Evolutionary conservation across 805 yeast species (phyloP), one percentile per base, ranked within the genome.

Genomic region (Monosporozyma solicola): DNA sequence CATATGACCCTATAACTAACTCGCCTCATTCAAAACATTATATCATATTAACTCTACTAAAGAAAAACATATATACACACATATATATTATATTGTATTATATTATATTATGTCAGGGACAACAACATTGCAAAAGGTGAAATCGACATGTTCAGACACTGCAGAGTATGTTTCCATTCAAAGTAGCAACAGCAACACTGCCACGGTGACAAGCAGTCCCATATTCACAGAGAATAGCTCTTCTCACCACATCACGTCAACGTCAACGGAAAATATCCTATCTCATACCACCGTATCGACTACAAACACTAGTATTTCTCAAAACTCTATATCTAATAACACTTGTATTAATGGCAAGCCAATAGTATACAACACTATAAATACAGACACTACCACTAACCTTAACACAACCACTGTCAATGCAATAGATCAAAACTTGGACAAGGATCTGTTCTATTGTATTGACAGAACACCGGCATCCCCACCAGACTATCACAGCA

Each of bases 391-490:
- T 44, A 24, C 10, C n/a, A 44, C n/a, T n/a, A n/a, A n/a, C n/a
- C n/a, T n/a, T n/a, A n/a, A n/a, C 20, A 20, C 20, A 1, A 20
- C 20, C 20, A 20, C 20, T 20, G 20, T 20, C 20, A 20, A 20
- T 20, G 20, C 20, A 20, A 20, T 20, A 20, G 20, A 20, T 20
- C 20, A 20, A 20, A 24, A 35, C n/a, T 24, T 47, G 10, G 25
- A 50, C 27, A 50, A 50, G 15, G 53, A 68, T 37, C 51, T 64
- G 7, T 55, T 67, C 46, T 59, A 61, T 48, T 67, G 61, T 59
- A 54, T 73, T 5, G 68, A 76, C 51, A 75, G 77, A 0, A 29
- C 46, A 2, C 79, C 80, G 0, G 68, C 59, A 1, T 46, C 31
- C 13, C 69, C 72, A 8, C 74, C 74, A 2, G 50, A 56, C 7